Evolutionary conservation across 805 yeast genomes (phyloP), one percentile per base, ranked within the genome.

Genomic region (Geotrichum ghanense): DNA sequence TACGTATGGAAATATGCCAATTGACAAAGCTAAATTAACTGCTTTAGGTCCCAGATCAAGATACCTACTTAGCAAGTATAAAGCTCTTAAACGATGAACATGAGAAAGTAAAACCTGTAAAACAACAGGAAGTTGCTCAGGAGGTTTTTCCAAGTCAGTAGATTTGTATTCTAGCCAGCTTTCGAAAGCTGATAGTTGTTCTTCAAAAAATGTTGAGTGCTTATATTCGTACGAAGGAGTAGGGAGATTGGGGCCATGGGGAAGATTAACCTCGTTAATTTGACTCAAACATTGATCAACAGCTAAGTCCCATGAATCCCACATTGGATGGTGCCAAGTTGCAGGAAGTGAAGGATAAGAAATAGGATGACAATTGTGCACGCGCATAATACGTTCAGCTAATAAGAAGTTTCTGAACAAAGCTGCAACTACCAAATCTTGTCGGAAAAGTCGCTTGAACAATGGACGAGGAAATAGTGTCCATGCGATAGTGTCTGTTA

Each of bases 251-350:
- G 27, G 27, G 12, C 12, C 7, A 12, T 24, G 27, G 4, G 68
- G 63, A 24, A 67, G 50, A 12, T 24, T 24, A 12, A 24, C 27
- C 12, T 24, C 27, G 12, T 24, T 24, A 12, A 24, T 24, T 50
- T 69, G 73, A 2, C 85, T 77, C 41, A 92, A 68, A 3, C 94
- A 94, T 59, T 92, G 97, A 61, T 92, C 97, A 37, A 92, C 81
- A 0, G 98, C 97, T 51, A 92, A 70, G 59, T 92, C 97, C 97
- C 98, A 92, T 0, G 96, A 81, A 49, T 87, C 92, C 98, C 98
- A 92, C 85, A 92, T 81, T 3, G 94, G 79, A 60, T 92, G 97
- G 51, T 76, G 75, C 42, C 84, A 78, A 12, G 78, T 69, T 46
- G 87, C 92, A 0, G 98, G 97, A 34, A 92, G 67, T 7, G 84